Percentiles rank a stretch among this genome's conserved stretches.
These are phyloP conservation scores for Mycena haematopus DNA, from an alignment of 768 basidiomycete species.

Conservation along the genomic window DNA sequence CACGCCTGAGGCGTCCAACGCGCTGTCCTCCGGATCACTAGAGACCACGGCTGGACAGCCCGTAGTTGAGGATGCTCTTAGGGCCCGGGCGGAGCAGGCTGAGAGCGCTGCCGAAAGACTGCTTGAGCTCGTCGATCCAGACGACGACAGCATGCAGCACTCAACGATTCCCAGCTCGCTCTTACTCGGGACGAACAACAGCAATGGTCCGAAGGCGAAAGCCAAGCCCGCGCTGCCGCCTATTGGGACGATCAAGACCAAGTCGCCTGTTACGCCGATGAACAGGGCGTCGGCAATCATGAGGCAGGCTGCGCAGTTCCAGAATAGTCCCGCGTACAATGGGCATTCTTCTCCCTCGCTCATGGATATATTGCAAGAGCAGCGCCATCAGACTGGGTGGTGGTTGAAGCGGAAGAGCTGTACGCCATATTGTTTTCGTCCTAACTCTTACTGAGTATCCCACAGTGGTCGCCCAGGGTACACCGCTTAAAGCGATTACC, in stretches of 20 bases:
- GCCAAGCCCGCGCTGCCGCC: conserved; percentile 45
- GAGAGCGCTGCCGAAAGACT: conserved; percentile 91
- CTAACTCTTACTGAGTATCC: conserved; percentile 15
- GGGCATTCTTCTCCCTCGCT: conserved; percentile 57
- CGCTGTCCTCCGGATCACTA: conserved; percentile 63
- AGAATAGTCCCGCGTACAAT: conserved; percentile 76
- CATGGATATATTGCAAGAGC: conserved; percentile 71
- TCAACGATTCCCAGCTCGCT: conserved; percentile 64
- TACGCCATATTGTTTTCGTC: conserved; percentile 45
- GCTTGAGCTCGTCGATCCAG: conserved; percentile 84
- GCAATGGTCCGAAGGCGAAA: conserved; percentile 47
- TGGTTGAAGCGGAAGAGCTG: conserved; percentile 80
- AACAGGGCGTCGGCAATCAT: conserved; percentile 64
- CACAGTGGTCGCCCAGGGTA: conserved; percentile 57
- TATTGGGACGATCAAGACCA: conserved; percentile 36
- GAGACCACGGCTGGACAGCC: conserved; percentile 47
- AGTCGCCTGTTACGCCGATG: conserved; percentile 68
- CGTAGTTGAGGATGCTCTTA: conserved; percentile 83
- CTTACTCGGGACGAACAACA: conserved; percentile 47
- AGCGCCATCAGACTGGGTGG: conserved; percentile 79
- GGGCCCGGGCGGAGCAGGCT: conserved; percentile 90
- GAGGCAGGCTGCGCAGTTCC: conserved; percentile 79
- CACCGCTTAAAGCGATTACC: conserved; percentile 47
- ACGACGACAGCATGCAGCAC: conserved; percentile 61
- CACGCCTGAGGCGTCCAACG: conserved; percentile 65